Base-by-base conservation (phyloP, 129 eudicot genomes). In the Glebionis coronaria region DNA sequence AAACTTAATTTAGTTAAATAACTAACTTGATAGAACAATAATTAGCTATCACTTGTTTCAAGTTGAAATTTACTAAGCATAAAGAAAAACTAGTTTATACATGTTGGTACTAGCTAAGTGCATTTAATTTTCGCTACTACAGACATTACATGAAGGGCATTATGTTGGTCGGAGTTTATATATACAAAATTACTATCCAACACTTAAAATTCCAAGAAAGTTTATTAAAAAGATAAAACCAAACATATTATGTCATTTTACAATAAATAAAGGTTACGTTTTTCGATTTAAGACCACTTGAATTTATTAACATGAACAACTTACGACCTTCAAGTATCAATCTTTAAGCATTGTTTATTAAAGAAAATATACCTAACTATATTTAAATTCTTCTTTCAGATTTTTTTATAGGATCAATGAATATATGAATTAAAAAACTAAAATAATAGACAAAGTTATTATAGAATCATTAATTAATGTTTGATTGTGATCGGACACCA, bases 151-250 rank as follows among this genome's bases (percentile, higher is more conserved):
- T 46, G 35, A 5, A 59, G 45, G 49, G 20, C 59, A 71, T 71
- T 59, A 27, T 59, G 67, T 71, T 71, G 68, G 75, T 58, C 75
- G 67, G 75, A 59, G 68, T 46, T 46, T 44, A 42, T 47, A 71
- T 50, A 46, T 12, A 50, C 67, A 59, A 16, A 28, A 19, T 20
- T 28, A 55, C 25, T 56, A 45, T 21, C 16, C 23, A 42, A 69
- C 44, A 40, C 56, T 56, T 69, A 7, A 56, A 44, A 58, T 60
- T 44, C 65, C 44, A 58, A 44, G 45, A 27, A 56, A 66, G 6
- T 12, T 13, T 28, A 49, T 27, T 23, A 44, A 57, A 70, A n/a
- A 0, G 42, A 66, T 35, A 66, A 9, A 11, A 66, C 45, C 23
- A 47, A n/a, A 11, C 40, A 23, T 9, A 65, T 3, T 13, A 47